phyloP scores from a whole-genome alignment of 257 asterid species.

The Forsythia suspensa region DNA sequence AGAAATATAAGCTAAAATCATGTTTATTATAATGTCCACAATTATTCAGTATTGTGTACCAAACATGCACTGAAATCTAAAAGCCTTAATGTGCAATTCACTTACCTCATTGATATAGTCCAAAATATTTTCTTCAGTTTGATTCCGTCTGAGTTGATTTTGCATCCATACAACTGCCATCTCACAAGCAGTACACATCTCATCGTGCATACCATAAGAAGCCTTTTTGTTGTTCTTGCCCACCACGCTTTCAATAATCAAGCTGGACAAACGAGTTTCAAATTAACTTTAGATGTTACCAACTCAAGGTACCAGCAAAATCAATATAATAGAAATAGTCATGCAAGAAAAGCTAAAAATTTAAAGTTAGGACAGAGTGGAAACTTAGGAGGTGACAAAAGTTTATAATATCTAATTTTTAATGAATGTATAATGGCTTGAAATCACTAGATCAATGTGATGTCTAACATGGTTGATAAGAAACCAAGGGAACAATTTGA shows the following conservation, averaged over 20 bases:
- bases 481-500: slow-evolving; percentile 14
- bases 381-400: not conserved
- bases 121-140: slow-evolving; percentile 65
- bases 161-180: slow-evolving; percentile 97
- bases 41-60: not conserved
- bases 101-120: slow-evolving; percentile 71
- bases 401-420: not conserved
- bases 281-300: not conserved
- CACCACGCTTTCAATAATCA: slow-evolving; percentile 82
- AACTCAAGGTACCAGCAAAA: not conserved
- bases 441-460: not conserved
- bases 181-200: slow-evolving; percentile 68
- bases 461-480: not conserved
- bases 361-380: not conserved
- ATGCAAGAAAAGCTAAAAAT: slow-evolving; percentile 7
- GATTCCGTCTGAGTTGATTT: slow-evolving; percentile 54
- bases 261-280: slow-evolving; percentile 33
- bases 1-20: not conserved
- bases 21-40: not conserved
- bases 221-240: slow-evolving; percentile 42
- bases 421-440: not conserved
- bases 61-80: not conserved
- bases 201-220: slow-evolving; percentile 38
- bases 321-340: not conserved
- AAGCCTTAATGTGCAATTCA: not conserved